Evolutionary conservation across 208 protist genomes (phyloP), one percentile per base, ranked within the genome.

Genomic region (Porcisia hertigi): DNA sequence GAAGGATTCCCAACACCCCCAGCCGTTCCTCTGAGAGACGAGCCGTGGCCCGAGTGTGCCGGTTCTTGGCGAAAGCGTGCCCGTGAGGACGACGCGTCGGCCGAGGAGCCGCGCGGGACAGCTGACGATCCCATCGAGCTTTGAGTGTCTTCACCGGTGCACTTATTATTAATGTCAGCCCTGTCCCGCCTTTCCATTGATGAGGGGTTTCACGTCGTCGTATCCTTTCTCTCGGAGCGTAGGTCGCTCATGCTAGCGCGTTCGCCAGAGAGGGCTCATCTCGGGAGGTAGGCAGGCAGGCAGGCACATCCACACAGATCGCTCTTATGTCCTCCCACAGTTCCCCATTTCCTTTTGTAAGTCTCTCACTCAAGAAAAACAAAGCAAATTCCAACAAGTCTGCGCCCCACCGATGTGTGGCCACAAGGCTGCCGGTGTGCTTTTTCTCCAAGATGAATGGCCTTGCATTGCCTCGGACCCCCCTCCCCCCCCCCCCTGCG

Each of bases 81-180:
- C 49, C 69, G 76, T 39, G 70, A 74, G 52, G 78, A 86, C 41
- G 77, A 86, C 60, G 49, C 49, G 41, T n/a, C 53, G 18, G 63
- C n/a, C 45, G 72, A 69, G 3, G 73, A 73, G 53, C 47, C 18
- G 54, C 66, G 71, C 39, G 76, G 90, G 14, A 91, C 86, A 7
- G 84, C 86, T 36, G 88, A 92, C 43, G 81, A 86, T 69, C 90
- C 90, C 1, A 94, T 94, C 78, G 90, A 92, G 67, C 83, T 94
- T 16, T 93, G 64, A 86, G 39, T 9, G 23, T 67, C 39, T 58
- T 49, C 77, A 39, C 60, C 64, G 14, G 43, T 69, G 57, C 34
- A n/a, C n/a, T 53, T 73, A 43, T 36, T n/a, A 20, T n/a, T 70
- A 14, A 47, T 57, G 47, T 20, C 14, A 4, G 65, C 5, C 64